Evolutionary conservation across 495 filamentous ascomycete species (phyloP).

Genomic region (Choiromyces venosus): DNA sequence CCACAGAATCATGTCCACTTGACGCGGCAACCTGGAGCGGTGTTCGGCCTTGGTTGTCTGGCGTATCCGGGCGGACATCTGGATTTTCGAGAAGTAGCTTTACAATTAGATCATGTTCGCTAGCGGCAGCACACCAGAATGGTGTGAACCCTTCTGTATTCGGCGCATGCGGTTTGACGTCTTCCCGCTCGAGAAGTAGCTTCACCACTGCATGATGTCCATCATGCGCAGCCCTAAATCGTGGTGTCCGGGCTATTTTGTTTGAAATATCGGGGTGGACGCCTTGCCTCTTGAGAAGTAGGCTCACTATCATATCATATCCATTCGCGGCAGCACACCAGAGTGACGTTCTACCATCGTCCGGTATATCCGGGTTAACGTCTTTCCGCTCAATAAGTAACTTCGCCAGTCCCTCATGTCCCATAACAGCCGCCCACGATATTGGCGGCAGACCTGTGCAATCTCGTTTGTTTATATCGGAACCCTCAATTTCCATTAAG

Average conservation of each 20-base stretch:
- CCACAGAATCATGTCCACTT: too few relatives aligned
- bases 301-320: too few relatives aligned
- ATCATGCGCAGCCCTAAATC: background rate
- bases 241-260: constrained; percentile 28
- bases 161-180: too few relatives aligned
- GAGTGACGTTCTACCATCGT: constrained; percentile 43
- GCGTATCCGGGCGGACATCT: background rate
- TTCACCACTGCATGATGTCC: too few relatives aligned
- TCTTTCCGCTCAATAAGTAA: constrained; percentile 32
- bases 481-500: background rate
- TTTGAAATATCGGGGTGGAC: constrained; percentile 14
- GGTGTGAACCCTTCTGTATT: too few relatives aligned
- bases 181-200: too few relatives aligned
- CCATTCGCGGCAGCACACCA: constrained; percentile 44
- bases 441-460: constrained; percentile 20
- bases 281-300: background rate
- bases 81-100: too few relatives aligned
- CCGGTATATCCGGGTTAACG: constrained; percentile 17
- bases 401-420: constrained; percentile 32
- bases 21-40: too few relatives aligned
- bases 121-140: too few relatives aligned
- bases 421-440: constrained; percentile 38
- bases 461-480: background rate
- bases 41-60: too few relatives aligned
- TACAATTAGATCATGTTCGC: background rate